phyloP scores from a whole-genome alignment of 306 rosid genomes.

The Cicer bijugum region DNA sequence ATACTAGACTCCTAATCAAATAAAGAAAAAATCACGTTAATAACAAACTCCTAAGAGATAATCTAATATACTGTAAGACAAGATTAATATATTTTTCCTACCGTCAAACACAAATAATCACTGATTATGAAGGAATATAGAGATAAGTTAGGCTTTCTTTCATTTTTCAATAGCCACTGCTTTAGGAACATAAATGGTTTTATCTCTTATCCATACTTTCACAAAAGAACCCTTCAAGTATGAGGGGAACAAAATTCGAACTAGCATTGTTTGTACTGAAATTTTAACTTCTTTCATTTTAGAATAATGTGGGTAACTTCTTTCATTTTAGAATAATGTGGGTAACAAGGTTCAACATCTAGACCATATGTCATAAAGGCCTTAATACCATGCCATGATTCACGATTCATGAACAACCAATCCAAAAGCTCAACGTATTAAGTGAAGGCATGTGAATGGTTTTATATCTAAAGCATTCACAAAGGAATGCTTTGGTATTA shows the following conservation, averaged over 20 bases:
- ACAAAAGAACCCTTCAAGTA: not conserved
- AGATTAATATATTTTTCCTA: not conserved
- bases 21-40: not conserved
- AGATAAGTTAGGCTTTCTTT: slow-evolving; percentile 3
- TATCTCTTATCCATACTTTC: slow-evolving; percentile 2
- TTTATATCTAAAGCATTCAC: slow-evolving; percentile 4
- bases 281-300: not conserved
- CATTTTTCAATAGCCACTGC: not conserved
- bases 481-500: no score
- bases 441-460: not conserved
- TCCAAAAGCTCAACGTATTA: not conserved
- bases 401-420: not conserved
- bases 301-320: slow-evolving; percentile 1
- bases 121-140: not conserved
- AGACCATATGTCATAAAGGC: slow-evolving; percentile 4
- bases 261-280: not conserved
- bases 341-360: slow-evolving; percentile 9
- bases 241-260: not conserved
- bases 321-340: not conserved
- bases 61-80: not conserved
- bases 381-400: not conserved
- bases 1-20: not conserved
- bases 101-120: not conserved
- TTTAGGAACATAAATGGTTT: not conserved
- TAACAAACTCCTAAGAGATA: not conserved